Evolutionary conservation across 1,284 basidiomycete genomes (phyloP).

Genomic region (Apiotrichum akiyoshidainum): DNA sequence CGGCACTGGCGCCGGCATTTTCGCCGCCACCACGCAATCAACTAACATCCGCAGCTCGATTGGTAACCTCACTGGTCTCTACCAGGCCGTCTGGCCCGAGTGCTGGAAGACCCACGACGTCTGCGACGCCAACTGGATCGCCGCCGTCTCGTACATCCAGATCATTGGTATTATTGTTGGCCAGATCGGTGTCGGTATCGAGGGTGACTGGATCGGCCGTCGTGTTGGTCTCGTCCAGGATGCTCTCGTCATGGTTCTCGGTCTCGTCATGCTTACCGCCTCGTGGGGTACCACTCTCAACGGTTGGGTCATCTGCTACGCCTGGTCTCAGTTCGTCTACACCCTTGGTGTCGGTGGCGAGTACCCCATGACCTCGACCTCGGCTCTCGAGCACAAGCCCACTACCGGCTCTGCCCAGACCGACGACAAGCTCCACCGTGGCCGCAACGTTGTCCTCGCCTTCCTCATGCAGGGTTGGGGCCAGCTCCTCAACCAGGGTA

Average conservation of each 20-base stretch:
- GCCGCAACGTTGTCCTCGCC: constrained; percentile 56
- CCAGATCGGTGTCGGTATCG: constrained; percentile 57
- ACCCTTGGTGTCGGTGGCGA: constrained; percentile 55
- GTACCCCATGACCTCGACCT: constrained; percentile 59
- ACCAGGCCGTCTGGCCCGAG: constrained; percentile 54
- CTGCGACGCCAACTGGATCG: constrained; percentile 54
- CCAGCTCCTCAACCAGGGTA: constrained; percentile 56
- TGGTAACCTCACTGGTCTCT: constrained; percentile 55
- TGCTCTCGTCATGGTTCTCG: constrained; percentile 51
- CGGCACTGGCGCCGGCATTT: background rate
- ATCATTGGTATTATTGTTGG: constrained; percentile 56
- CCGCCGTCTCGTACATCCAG: constrained; percentile 44
- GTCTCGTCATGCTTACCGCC: constrained; percentile 57
- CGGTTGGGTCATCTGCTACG: constrained; percentile 59
- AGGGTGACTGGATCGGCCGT: constrained; percentile 59
- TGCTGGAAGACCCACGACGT: constrained; percentile 54
- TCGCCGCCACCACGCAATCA: background rate
- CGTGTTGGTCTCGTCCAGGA: constrained; percentile 55
- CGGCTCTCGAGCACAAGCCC: constrained; percentile 54
- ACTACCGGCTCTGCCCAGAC: constrained; percentile 46
- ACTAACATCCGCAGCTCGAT: constrained; percentile 49
- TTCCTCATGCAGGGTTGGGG: constrained; percentile 58
- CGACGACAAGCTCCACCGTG: constrained; percentile 57
- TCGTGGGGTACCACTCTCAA: constrained; percentile 56
- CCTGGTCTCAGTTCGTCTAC: constrained; percentile 55